Evolutionary conservation across 306 rosid genomes (phyloP), one percentile per base, ranked within the genome.

Genomic region (Prunus dulcis): DNA sequence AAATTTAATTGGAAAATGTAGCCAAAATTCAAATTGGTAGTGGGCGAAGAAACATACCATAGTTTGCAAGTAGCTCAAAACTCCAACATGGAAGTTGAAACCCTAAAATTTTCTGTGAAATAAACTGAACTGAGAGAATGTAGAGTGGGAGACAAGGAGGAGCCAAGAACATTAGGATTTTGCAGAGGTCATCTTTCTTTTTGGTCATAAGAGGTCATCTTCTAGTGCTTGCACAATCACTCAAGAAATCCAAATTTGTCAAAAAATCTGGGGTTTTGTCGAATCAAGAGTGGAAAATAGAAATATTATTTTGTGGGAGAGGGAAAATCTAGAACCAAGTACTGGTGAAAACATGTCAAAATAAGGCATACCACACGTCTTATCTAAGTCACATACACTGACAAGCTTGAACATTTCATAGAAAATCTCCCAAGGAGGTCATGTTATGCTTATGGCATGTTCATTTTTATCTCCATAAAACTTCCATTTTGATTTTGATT

Each of bases 41-140:
- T 64, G 14, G 22, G 15, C 11, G 5, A 52, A 30, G 74, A 52
- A 70, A 20, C 55, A 45, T 72, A 72, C 76, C 77, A 73, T 73
- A 28, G 68, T 60, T 14, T 6, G 18, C 45, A 10, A 25, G 53
- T 2, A 15, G 76, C 23, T 43, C 19, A 57, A 28, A 22, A 43
- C 23, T 23, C 22, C 23, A 5, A 14, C 53, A 38, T 22, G 67
- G 20, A 63, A 63, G 45, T 63, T 7, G 47, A 52, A 72, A 22
- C 52, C 22, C 76, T 22, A n/a, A n/a, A 34, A 71, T n/a, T 12
- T 57, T 60, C 28, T 6, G 32, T 0, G 19, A 22, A 45, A 67
- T 12, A 11, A 38, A 32, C 46, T 22, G 3, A 2, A 28, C 3
- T 2, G 41, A 66, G 23, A 23, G 6, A 56, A 56, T 20, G 41